Evolutionary conservation across 805 yeast species (phyloP), one percentile per base, ranked within the genome.

Genomic region (Candida tibetensis): DNA sequence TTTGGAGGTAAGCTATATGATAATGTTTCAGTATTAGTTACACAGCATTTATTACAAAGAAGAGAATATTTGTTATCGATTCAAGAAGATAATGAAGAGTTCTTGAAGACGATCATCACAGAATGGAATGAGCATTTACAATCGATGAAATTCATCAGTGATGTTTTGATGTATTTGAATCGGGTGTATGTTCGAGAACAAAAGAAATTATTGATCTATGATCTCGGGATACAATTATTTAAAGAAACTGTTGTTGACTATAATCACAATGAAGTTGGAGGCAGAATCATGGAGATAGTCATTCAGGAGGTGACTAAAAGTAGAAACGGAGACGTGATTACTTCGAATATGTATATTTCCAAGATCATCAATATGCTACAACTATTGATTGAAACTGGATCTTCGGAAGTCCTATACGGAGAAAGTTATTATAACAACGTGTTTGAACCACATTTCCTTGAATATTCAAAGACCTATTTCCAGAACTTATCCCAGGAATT

Each of bases 141-240:
- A 28, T 72, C 83, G 34, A 84, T 86, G 82, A 72, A 85, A 45
- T 78, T 86, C 73, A 76, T 87, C 30, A 76, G 90, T 49, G 95
- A 90, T 57, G 85, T 89, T 3, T 64, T 87, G 55, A 82, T 89
- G 85, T 89, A 89, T 53, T 60, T 90, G 54, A 95, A 89, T 54
- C 73, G 95, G 30, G 95, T 86, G 0, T 88, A 85, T 49, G 85
- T 89, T 18, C 81, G 78, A 47, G 90, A 83, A 46, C 67, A 71
- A 39, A 81, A 77, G 48, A 63, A 78, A 35, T 78, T 84, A 3
- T 64, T 81, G 40, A 71, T 83, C 2, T 82, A 81, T 52, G 96
- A 89, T 53, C 69, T 81, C 33, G 95, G 95, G 0, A 67, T 88
- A 17, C 73, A 72, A 22, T 57, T 81, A 6, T 89, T 87, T 56